Percentiles rank a stretch among this genome's conserved stretches.
Conservation (phyloP, 1,139 yeast genomes). For the Debaryomyces sp. region DNA sequence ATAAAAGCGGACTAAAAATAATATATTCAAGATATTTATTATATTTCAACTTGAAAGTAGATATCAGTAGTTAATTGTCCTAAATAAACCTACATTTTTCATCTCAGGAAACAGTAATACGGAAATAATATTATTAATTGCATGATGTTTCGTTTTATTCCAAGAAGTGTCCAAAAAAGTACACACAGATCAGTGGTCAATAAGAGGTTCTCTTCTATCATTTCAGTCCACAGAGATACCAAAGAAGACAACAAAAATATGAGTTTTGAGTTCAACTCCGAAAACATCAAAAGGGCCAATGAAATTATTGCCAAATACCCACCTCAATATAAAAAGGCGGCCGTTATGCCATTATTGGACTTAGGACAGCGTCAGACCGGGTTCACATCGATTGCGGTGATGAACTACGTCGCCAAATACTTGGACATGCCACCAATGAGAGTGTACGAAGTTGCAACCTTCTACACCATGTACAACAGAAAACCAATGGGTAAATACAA, state of each 20-base stretch:
- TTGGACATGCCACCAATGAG: constrained; percentile 95
- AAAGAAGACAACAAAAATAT: constrained; percentile 66
- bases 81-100: neutral
- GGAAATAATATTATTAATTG: neutral
- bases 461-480: constrained; percentile 91
- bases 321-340: constrained; percentile 83
- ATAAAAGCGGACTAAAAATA: constrained; percentile 1
- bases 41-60: neutral
- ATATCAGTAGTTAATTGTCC: neutral
- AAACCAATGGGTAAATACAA: constrained; percentile 86
- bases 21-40: neutral
- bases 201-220: constrained; percentile 42
- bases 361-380: constrained; percentile 90
- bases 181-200: constrained; percentile 7
- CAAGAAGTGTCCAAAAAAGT: constrained; percentile 9
- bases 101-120: neutral
- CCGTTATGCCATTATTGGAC: constrained; percentile 85
- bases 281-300: constrained; percentile 69
- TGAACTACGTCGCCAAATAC: constrained; percentile 89
- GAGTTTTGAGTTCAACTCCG: constrained; percentile 76
- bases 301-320: constrained; percentile 82
- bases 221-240: constrained; percentile 75
- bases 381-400: constrained; percentile 84
- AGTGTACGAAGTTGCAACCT: constrained; percentile 91
- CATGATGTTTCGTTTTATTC: constrained; percentile 18